Evolutionary conservation across 2,329 filamentous ascomycete genomes (phyloP), one percentile per base, ranked within the genome.

Genomic region (Ophiosphaerella herpotricha): DNA sequence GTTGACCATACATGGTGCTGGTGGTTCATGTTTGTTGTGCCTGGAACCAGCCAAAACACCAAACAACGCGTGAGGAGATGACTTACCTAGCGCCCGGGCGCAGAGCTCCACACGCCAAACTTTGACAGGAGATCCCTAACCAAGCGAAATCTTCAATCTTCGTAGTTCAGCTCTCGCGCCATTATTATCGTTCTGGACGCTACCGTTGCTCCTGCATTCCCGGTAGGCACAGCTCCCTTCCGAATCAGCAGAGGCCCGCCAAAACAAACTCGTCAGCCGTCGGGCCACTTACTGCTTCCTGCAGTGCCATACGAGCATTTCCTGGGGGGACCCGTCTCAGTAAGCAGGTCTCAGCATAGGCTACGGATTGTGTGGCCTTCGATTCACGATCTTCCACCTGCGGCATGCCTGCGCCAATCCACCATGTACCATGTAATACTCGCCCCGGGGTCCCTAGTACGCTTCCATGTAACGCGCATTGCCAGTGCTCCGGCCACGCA

Each of bases 51-150:
- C 58, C 53, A 54, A 55, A 47, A 53, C 56, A 21, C 44, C 50
- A 68, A 72, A 73, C 68, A 71, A 72, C 67, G 68, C 69, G 68
- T 64, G 50, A 57, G 70, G n/a, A n/a, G n/a, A 72, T 71, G 67
- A 66, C 5, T 11, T 29, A 29, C 9, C 26, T 29, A 29, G 26
- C 26, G 26, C 26, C 26, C 7, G 26, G 2, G 7, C 11, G 49
- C 47, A 51, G 57, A 52, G 60, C 54, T 60, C 57, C 54, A 60
- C 57, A 46, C 58, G 39, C 55, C 46, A 61, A 53, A 57, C 48
- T 52, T 55, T 63, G 61, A 60, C 68, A 64, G 64, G 59, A 54
- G 52, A 57, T 55, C 67, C 66, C 48, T 61, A 60, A 39, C 43
- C 31, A 52, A 36, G 31, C 47, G 12, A 31, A 3, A 26, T 40